Evolutionary conservation across 108 stramenopile genomes (phyloP).

Genomic region (Asterionellopsis glacialis): DNA sequence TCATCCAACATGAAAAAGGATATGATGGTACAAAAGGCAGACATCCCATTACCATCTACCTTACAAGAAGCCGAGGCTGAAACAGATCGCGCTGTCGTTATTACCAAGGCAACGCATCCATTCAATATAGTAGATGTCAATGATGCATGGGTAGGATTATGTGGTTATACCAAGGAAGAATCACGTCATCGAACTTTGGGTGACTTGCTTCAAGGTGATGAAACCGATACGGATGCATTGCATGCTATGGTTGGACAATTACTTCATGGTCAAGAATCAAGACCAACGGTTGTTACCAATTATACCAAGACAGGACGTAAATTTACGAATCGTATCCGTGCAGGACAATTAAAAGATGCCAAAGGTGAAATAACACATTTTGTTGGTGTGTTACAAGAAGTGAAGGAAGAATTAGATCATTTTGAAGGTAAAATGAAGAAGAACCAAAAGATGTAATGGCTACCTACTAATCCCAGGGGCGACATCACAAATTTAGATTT

Average conservation of each 20-base stretch:
- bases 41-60: constrained; percentile 12
- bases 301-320: constrained; percentile 54
- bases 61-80: constrained; percentile 14
- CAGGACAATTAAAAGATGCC: constrained; percentile 36
- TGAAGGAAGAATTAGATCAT: constrained; percentile 10
- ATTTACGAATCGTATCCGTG: constrained; percentile 46
- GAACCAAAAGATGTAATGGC: too few species aligned
- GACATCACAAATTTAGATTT: too few species aligned
- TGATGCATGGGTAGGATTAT: constrained; percentile 55
- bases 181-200: constrained; percentile 32
- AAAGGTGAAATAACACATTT: constrained; percentile 42
- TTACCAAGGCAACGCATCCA: constrained; percentile 41
- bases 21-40: neutral
- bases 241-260: constrained; percentile 27
- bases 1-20: neutral
- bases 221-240: constrained; percentile 33
- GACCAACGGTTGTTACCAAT: constrained; percentile 40
- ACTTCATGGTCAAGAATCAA: constrained; percentile 26
- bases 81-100: constrained; percentile 36
- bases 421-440: constrained; percentile 1
- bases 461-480: too few species aligned
- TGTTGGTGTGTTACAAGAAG: constrained; percentile 60
- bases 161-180: constrained; percentile 53
- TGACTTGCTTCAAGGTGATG: constrained; percentile 52
- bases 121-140: constrained; percentile 56